Conservation (phyloP, 1,284 basidiomycete species). For the Phellinidium pouzarii region DNA sequence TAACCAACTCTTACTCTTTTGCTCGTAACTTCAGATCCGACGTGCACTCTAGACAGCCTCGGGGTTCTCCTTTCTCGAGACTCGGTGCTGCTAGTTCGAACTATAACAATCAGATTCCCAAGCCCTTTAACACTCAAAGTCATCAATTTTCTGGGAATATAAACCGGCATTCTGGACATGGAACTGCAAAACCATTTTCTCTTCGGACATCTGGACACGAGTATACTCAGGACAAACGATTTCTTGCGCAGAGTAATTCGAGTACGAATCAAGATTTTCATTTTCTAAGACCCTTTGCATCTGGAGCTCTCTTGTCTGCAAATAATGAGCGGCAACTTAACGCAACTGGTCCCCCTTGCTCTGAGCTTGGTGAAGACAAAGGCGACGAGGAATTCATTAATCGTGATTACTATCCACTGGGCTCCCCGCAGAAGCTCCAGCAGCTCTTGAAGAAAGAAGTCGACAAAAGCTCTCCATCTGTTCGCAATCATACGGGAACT, state of each 20-base stretch:
- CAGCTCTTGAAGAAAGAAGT: background rate
- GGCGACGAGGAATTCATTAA: background rate
- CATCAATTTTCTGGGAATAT: background rate
- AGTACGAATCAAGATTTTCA: background rate
- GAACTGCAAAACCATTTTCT: background rate
- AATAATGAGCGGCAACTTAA: background rate
- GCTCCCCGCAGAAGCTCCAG: background rate
- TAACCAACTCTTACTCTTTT: background rate
- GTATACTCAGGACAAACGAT: background rate
- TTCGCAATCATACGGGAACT: background rate
- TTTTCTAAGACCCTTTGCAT: background rate
- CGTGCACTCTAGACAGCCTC: background rate
- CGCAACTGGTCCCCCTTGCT: background rate
- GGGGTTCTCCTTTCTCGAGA: constrained; percentile 6
- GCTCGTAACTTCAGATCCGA: background rate
- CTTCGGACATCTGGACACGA: background rate
- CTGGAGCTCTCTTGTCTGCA: background rate
- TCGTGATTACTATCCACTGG: background rate
- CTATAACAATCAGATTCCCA: background rate
- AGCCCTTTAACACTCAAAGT: background rate
- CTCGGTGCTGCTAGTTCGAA: constrained; percentile 5
- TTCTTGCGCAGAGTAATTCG: background rate
- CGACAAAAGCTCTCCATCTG: background rate
- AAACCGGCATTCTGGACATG: background rate
- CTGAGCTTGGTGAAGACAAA: background rate